Evolutionary conservation across 805 yeast genomes (phyloP).

Genomic region (Teunomyces barrocoloradensis): DNA sequence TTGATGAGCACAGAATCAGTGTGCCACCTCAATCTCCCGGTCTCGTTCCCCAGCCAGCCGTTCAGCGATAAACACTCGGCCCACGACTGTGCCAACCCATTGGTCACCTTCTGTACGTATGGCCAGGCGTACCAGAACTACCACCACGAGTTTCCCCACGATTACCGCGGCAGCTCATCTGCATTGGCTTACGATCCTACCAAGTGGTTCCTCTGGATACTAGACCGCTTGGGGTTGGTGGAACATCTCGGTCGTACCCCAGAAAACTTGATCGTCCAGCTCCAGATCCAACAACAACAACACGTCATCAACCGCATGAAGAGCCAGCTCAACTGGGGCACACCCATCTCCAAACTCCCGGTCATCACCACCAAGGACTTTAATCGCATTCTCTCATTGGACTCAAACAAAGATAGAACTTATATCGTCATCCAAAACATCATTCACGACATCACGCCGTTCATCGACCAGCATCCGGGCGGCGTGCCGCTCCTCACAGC

Average conservation of each 20-base stretch:
- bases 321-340: slow-evolving; percentile 86
- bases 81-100: slow-evolving; percentile 58
- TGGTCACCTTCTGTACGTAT: slow-evolving; percentile 64
- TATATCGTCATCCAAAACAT: slow-evolving; percentile 85
- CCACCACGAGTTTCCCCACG: slow-evolving; percentile 94
- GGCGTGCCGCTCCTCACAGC: slow-evolving; percentile 76
- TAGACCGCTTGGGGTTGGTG: slow-evolving; percentile 56
- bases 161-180: slow-evolving; percentile 72
- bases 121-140: slow-evolving; percentile 93
- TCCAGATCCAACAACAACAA: slow-evolving; percentile 66
- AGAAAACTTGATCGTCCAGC: slow-evolving; percentile 63
- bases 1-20: slow-evolving; percentile 75
- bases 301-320: slow-evolving; percentile 73
- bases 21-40: slow-evolving; percentile 69
- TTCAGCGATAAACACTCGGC: slow-evolving; percentile 61
- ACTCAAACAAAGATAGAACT: slow-evolving; percentile 46
- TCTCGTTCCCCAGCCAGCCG: slow-evolving; percentile 58
- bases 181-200: slow-evolving; percentile 85
- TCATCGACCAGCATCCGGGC: slow-evolving; percentile 91
- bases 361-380: slow-evolving; percentile 50
- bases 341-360: slow-evolving; percentile 86
- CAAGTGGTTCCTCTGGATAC: slow-evolving; percentile 62
- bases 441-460: slow-evolving; percentile 90
- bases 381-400: slow-evolving; percentile 33
- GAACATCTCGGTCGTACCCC: slow-evolving; percentile 59